Percentiles rank a stretch among this genome's conserved stretches.
These are phyloP conservation scores for Phallus indusiatus DNA, from an alignment of 768 basidiomycete species.

Conservation along the genomic window DNA sequence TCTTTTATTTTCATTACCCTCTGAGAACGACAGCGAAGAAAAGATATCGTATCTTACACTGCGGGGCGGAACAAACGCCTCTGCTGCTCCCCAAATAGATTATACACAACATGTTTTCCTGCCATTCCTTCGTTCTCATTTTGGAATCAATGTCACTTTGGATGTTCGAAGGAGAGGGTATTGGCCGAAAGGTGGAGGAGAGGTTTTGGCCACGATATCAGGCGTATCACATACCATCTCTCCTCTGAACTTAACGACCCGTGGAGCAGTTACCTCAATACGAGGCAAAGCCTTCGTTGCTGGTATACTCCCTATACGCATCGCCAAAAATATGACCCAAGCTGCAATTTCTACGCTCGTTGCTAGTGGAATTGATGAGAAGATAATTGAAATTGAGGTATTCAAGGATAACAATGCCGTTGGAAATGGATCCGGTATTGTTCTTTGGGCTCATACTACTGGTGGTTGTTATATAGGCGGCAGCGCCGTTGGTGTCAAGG, in stretches of 20 bases:
- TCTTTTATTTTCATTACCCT: slow-evolving; percentile 40
- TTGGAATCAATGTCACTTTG: slow-evolving; percentile 35
- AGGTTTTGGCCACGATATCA: slow-evolving; percentile 34
- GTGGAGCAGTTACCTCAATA: slow-evolving; percentile 43
- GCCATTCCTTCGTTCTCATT: slow-evolving; percentile 55
- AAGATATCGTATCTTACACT: slow-evolving; percentile 41
- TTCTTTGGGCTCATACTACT: slow-evolving; percentile 67
- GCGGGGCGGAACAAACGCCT: slow-evolving; percentile 65
- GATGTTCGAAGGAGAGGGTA: slow-evolving; percentile 54
- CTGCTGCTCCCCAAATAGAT: slow-evolving; percentile 65
- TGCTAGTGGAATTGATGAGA: slow-evolving; percentile 26
- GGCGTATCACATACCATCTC: slow-evolving; percentile 31
- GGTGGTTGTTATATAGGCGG: slow-evolving; percentile 61
- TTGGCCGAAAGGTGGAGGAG: slow-evolving; percentile 65
- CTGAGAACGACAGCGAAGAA: slow-evolving; percentile 1
- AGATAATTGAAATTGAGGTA: slow-evolving; percentile 30
- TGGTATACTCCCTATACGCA: slow-evolving; percentile 39
- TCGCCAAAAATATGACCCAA: slow-evolving; percentile 48
- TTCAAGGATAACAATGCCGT: slow-evolving; percentile 32
- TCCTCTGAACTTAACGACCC: slow-evolving; percentile 41
- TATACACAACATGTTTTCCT: slow-evolving; percentile 57
- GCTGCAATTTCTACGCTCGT: slow-evolving; percentile 41
- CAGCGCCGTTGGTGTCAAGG: slow-evolving; percentile 52
- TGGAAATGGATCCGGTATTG: slow-evolving; percentile 61
- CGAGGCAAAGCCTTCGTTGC: slow-evolving; percentile 57